A percentile compares a stretch with the other conserved stretches of the same genome.
Conservation (phyloP, 768 basidiomycete genomes). For the Rhizopogon vesiculosus region DNA sequence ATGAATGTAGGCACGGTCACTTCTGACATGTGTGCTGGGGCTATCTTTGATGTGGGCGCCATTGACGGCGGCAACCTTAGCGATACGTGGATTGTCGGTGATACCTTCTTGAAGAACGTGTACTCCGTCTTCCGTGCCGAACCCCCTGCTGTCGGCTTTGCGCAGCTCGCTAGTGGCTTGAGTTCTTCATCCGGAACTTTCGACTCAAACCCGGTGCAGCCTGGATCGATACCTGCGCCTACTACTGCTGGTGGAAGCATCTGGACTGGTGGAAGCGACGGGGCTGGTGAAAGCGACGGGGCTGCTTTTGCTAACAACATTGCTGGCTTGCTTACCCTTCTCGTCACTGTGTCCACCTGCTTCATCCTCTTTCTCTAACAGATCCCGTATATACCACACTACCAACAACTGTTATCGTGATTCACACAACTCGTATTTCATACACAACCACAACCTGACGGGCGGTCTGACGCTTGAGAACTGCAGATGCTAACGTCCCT, state of each 20-base stretch:
- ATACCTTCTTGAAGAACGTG: constrained; percentile 53
- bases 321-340: constrained; percentile 10
- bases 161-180: constrained; percentile 17
- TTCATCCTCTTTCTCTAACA: constrained; percentile 7
- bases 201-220: background rate
- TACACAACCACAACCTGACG: background rate
- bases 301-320: constrained; percentile 5
- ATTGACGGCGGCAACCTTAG: constrained; percentile 32
- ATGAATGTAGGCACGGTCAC: constrained; percentile 15
- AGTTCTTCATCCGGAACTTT: background rate
- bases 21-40: constrained; percentile 47
- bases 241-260: constrained; percentile 1
- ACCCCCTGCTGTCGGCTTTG: constrained; percentile 26
- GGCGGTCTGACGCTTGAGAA: too few species aligned
- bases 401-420: background rate
- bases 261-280: too few species aligned
- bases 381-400: background rate
- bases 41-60: constrained; percentile 66
- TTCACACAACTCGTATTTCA: background rate
- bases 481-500: background rate
- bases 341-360: constrained; percentile 6
- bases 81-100: constrained; percentile 68
- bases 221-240: background rate
- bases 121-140: constrained; percentile 23
- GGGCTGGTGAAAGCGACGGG: too few species aligned